Conservation (phyloP, 1,284 basidiomycete genomes). For the Vanrija pseudolonga region DNA sequence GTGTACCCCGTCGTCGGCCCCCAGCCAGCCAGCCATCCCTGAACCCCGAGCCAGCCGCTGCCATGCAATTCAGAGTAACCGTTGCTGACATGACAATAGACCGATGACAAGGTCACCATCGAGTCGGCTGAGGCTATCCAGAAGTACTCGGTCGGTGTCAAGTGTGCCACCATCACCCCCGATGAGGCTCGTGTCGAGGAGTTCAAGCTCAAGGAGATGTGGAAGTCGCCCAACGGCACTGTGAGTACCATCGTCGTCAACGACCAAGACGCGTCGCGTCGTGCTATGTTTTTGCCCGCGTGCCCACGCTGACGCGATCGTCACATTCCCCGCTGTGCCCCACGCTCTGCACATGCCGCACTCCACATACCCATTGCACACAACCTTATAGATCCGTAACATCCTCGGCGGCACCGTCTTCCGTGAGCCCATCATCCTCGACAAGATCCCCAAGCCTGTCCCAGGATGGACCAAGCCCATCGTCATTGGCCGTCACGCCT, state of each 20-base stretch:
- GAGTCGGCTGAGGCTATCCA: slow-evolving; percentile 90
- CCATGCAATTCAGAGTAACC: background rate
- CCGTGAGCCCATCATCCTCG: slow-evolving; percentile 93
- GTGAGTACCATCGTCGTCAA: slow-evolving; percentile 51
- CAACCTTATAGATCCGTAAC: slow-evolving; percentile 72
- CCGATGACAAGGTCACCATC: slow-evolving; percentile 87
- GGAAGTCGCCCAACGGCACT: slow-evolving; percentile 91
- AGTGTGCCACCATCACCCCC: slow-evolving; percentile 96
- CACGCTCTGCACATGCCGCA: too few species aligned
- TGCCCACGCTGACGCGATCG: too few species aligned
- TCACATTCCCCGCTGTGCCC: too few species aligned
- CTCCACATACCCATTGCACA: background rate
- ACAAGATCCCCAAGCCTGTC: slow-evolving; percentile 85
- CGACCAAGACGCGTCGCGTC: too few species aligned
- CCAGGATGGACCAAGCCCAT: slow-evolving; percentile 98
- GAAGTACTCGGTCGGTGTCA: slow-evolving; percentile 72
- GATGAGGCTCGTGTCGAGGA: slow-evolving; percentile 70
- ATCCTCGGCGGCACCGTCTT: slow-evolving; percentile 97
- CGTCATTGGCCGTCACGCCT: slow-evolving; percentile 93
- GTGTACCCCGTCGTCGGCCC: too few species aligned
- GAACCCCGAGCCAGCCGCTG: too few species aligned
- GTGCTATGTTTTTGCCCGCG: too few species aligned
- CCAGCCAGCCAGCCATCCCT: too few species aligned
- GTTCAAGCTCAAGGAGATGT: slow-evolving; percentile 98
- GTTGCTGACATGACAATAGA: slow-evolving; percentile 54